Evolutionary conservation across 352 stramenopile species (phyloP).

Genomic region (Phytopythium mirpurense): DNA sequence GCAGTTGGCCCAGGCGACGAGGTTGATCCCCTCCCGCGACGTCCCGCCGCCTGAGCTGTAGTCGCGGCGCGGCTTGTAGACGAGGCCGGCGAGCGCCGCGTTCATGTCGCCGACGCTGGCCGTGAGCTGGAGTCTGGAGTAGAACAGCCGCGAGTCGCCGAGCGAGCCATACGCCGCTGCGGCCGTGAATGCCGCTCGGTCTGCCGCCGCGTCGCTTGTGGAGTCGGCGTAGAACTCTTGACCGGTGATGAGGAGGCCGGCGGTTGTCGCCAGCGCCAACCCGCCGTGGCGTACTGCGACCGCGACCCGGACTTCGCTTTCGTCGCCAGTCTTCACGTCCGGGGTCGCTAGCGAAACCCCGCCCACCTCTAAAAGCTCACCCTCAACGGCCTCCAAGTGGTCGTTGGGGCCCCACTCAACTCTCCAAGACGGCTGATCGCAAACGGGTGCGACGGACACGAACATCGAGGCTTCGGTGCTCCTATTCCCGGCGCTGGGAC

Average conservation of each 20-base stretch:
- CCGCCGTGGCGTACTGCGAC: constrained; percentile 37
- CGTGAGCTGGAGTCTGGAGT: constrained; percentile 22
- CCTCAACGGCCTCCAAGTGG: constrained; percentile 35
- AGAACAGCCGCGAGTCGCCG: constrained; percentile 35
- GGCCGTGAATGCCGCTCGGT: not conserved
- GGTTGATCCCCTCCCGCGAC: constrained; percentile 27
- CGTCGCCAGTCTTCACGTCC: constrained; percentile 19
- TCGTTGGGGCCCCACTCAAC: not conserved
- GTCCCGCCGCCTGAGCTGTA: constrained; percentile 39
- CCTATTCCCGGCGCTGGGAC: constrained; percentile 4
- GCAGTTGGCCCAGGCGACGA: constrained; percentile 12
- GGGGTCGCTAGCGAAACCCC: constrained; percentile 22
- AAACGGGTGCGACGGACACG: constrained; percentile 45
- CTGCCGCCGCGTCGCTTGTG: constrained; percentile 11
- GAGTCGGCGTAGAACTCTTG: constrained; percentile 4
- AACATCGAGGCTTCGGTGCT: constrained; percentile 16
- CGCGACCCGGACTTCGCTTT: constrained; percentile 27
- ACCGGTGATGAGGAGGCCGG: constrained; percentile 25
- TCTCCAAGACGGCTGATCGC: constrained; percentile 42
- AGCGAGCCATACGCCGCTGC: constrained; percentile 11
- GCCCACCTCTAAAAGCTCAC: constrained; percentile 30
- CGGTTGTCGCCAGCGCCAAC: constrained; percentile 43
- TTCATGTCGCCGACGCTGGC: constrained; percentile 41
- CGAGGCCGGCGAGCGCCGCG: constrained; percentile 36
- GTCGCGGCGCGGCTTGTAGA: constrained; percentile 43